A percentile compares a stretch with the other conserved stretches of the same genome.
phyloP scores from a whole-genome alignment of 2,329 filamentous ascomycete genomes.

The Ceratocystis eucalypticola region DNA sequence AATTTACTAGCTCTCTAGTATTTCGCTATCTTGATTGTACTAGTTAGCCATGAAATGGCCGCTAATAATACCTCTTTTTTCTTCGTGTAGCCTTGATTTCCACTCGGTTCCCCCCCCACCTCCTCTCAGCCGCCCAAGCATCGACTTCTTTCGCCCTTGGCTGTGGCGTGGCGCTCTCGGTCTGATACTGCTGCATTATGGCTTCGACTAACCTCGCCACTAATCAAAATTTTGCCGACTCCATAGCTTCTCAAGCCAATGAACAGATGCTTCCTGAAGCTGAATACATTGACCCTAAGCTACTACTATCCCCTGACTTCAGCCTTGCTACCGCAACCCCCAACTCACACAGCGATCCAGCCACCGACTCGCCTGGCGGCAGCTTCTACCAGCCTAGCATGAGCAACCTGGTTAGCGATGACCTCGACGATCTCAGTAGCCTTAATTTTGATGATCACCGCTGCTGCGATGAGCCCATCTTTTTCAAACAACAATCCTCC shows the following conservation, averaged over 20 bases:
- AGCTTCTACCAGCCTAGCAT: conserved; percentile 1
- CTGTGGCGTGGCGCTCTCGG: neutral
- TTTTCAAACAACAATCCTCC: neutral
- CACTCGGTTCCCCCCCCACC: neutral
- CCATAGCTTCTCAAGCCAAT: neutral
- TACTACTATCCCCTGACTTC: neutral
- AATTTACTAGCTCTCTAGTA: no score
- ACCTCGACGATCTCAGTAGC: neutral
- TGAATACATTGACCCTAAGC: conserved; percentile 4
- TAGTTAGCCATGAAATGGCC: neutral
- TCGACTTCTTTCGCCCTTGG: neutral
- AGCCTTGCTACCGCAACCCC: neutral
- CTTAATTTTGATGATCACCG: neutral
- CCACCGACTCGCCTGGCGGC: neutral
- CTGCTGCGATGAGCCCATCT: neutral
- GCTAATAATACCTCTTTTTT: neutral
- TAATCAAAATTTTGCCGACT: neutral
- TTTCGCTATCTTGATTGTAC: neutral
- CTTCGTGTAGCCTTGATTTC: neutral
- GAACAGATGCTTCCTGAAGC: neutral
- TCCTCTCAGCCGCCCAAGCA: neutral
- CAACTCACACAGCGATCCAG: neutral
- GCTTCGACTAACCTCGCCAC: neutral
- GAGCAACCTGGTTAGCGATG: neutral
- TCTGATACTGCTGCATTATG: neutral